Percentiles rank a stretch among this genome's conserved stretches.
Evolutionary conservation across 73 alveolate species (phyloP).

Genomic region (Tetrahymena malaccensis): DNA sequence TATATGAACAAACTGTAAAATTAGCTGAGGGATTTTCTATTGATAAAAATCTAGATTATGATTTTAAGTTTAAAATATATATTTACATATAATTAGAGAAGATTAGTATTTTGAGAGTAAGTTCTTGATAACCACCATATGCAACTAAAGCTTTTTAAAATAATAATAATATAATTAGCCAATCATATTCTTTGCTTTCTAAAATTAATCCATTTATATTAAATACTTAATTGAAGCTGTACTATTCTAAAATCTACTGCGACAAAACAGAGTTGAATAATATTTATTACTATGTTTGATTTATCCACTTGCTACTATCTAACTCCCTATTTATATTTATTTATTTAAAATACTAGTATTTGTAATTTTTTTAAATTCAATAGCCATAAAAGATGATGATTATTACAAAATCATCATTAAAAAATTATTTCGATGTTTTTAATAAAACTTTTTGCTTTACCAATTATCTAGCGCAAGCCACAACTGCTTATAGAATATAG

Average conservation of each 20-base stretch:
- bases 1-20: background rate
- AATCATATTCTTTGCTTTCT: too few species aligned
- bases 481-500: background rate
- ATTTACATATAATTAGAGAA: background rate
- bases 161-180: too few species aligned
- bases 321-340: background rate
- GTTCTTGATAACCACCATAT: background rate
- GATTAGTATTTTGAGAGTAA: background rate
- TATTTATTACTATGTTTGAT: background rate
- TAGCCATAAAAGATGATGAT: too few species aligned
- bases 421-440: too few species aligned
- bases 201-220: too few species aligned
- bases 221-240: background rate
- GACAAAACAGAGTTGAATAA: background rate
- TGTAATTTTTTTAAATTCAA: too few species aligned
- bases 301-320: background rate
- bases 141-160: background rate
- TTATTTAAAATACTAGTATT: too few species aligned
- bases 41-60: too few species aligned
- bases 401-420: too few species aligned
- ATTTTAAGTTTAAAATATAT: too few species aligned
- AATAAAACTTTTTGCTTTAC: background rate
- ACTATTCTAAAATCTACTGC: background rate
- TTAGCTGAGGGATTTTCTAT: background rate
- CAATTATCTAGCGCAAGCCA: background rate